Percentiles rank a stretch among this genome's conserved stretches.
These are phyloP conservation scores for Datura wrightii DNA, from an alignment of 257 asterid species.

Conservation along the genomic window DNA sequence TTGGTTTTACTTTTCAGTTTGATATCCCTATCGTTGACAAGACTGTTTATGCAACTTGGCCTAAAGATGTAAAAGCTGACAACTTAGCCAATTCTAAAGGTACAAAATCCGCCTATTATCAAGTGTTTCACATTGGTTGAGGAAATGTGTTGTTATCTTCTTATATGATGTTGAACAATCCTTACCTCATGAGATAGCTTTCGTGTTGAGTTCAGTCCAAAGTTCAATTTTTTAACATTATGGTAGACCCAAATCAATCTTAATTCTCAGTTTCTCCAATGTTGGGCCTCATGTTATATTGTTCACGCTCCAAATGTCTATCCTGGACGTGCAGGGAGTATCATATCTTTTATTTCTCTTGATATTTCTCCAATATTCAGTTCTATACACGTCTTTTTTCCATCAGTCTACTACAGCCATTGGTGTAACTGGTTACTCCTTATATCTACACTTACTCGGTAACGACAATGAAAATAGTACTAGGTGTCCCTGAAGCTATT, in stretches of 20 bases:
- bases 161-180: neutral
- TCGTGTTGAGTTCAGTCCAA: neutral
- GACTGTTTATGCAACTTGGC: conserved; percentile 56
- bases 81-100: conserved; percentile 58
- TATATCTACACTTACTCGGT: too few species aligned
- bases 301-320: too few species aligned
- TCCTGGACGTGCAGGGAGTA: too few species aligned
- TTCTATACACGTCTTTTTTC: too few species aligned
- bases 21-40: conserved; percentile 57
- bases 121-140: neutral
- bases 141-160: neutral
- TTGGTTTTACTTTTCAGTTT: conserved; percentile 23
- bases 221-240: neutral
- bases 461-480: too few species aligned
- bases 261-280: neutral
- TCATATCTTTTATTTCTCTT: too few species aligned
- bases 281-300: too few species aligned
- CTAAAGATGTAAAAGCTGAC: conserved; percentile 42
- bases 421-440: too few species aligned
- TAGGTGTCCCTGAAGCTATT: too few species aligned
- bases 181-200: neutral
- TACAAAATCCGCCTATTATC: conserved; percentile 25
- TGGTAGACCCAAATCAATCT: neutral
- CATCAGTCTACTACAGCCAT: too few species aligned
- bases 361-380: too few species aligned